Evolutionary conservation across 768 basidiomycete species (phyloP).

Genomic region (Lactarius hengduanensis): DNA sequence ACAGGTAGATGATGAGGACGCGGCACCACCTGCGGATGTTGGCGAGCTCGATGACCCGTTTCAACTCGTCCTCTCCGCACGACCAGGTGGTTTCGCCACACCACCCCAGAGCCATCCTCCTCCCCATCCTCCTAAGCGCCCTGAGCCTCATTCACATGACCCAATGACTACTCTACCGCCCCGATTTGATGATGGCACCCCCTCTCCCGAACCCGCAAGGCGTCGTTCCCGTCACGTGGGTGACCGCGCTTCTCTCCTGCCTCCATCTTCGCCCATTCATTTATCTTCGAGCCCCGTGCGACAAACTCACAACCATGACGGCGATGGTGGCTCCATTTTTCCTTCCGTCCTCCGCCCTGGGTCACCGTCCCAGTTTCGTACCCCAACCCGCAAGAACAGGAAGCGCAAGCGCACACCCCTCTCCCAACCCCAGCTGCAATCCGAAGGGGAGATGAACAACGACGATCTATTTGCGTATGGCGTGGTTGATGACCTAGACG

Average conservation of each 20-base stretch:
- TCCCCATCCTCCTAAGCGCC: conserved; percentile 19
- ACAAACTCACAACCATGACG: background rate
- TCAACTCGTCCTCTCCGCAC: conserved; percentile 5
- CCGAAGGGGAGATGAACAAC: conserved; percentile 18
- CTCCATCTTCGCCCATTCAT: conserved; percentile 22
- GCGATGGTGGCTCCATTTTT: background rate
- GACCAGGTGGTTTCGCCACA: conserved; percentile 15
- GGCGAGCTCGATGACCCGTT: conserved; percentile 5
- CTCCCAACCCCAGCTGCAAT: conserved; percentile 8
- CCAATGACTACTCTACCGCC: conserved; percentile 19
- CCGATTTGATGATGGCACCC: conserved; percentile 20
- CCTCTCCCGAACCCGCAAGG: conserved; percentile 19
- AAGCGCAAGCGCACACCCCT: conserved; percentile 21
- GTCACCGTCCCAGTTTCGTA: conserved; percentile 24
- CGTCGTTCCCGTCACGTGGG: conserved; percentile 9
- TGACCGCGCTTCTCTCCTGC: conserved; percentile 8
- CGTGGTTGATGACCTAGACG: conserved; percentile 22
- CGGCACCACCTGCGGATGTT: background rate
- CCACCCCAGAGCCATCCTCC: conserved; percentile 23
- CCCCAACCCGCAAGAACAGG: conserved; percentile 21
- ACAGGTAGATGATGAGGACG: background rate
- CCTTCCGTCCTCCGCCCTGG: conserved; percentile 10
- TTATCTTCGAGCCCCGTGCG: conserved; percentile 18
- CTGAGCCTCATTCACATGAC: conserved; percentile 20
- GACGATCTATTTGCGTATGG: conserved; percentile 27